These are phyloP conservation scores for Moringa oleifera DNA, from an alignment of 345 rosid genomes.

Conservation along the genomic window DNA sequence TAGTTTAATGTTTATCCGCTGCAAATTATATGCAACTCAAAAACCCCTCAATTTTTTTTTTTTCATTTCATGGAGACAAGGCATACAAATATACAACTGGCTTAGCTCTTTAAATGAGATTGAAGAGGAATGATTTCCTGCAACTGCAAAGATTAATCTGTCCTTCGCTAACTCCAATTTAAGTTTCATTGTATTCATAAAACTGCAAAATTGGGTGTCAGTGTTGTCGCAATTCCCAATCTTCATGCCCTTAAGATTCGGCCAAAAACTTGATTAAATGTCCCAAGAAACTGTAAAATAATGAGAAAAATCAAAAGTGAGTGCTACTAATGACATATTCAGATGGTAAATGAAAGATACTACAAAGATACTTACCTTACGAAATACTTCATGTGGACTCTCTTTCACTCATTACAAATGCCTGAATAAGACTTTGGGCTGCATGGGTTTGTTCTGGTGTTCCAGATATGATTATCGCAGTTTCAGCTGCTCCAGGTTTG, in stretches of 20 bases:
- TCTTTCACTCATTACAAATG: slow-evolving; percentile 67
- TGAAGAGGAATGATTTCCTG: slow-evolving; percentile 7
- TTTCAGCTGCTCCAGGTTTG: slow-evolving; percentile 55
- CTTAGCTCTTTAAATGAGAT: slow-evolving; percentile 5
- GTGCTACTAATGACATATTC: neutral
- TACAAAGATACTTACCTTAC: slow-evolving; percentile 2
- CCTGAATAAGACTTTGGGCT: slow-evolving; percentile 79
- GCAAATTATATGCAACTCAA: too few species aligned
- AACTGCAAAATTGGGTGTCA: slow-evolving; percentile 8
- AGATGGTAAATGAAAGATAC: neutral
- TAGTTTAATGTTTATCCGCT: neutral
- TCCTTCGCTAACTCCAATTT: slow-evolving; percentile 17
- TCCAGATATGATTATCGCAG: slow-evolving; percentile 61
- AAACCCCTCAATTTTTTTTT: too few species aligned
- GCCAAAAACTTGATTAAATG: neutral
- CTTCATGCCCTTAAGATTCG: slow-evolving; percentile 8
- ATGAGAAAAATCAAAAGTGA: neutral
- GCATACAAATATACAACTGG: slow-evolving; percentile 6
- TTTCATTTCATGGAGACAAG: neutral
- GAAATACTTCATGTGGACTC: slow-evolving; percentile 28
- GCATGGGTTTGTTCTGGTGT: slow-evolving; percentile 84
- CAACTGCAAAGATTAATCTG: slow-evolving; percentile 7
- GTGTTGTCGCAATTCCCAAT: slow-evolving; percentile 6
- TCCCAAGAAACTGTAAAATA: neutral
- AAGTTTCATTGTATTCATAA: slow-evolving; percentile 13